Base-by-base conservation (phyloP, 2,329 filamentous ascomycete species). In the Verticillium tricorpus region DNA sequence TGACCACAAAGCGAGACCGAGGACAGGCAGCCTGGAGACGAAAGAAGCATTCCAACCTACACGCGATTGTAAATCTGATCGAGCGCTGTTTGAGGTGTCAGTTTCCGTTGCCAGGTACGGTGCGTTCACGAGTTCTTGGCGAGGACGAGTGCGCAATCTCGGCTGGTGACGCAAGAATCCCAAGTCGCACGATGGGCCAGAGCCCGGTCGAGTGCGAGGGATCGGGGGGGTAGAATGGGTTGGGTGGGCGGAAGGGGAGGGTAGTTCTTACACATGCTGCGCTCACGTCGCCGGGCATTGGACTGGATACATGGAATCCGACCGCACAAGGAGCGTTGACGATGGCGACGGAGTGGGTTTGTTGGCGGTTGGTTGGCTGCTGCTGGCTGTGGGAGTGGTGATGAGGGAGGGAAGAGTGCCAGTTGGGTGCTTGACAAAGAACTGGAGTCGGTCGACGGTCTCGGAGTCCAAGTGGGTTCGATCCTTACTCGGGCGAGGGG, bases 11-110 rank as follows among this genome's bases (percentile, higher is more conserved):
- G 37, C 37, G 17, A n/a, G 37, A 40, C 37, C n/a, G 37, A 17
- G 37, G 37, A 40, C 14, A 19, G 37, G 37, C 37, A 15, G 5
- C 12, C 17, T 19, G 61, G 52, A 64, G 62, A 67, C 67, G 66
- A 66, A 54, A 58, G 34, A 52, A 57, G 28, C 60, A 55, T 57
- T 45, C 59, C 59, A 65, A 77, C 77, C 66, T 80, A 81, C 79
- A 81, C 77, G 73, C 76, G 77, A 79, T 81, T 81, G 76, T 76
- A 76, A 74, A 81, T 76, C 74, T 79, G 75, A 72, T 74, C 74
- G 72, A 81, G 78, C 74, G 79, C 79, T 81, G 71, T 81, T 71
- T 68, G 63, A 71, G 66, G 72, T 67, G 71, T 73, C 69, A 76
- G 74, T 73, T 28, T 39, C 35, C 17, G 14, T 31, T 25, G 56